A percentile compares a stretch with the other conserved stretches of the same genome.
These are phyloP conservation scores for Thuidium tamariscinum DNA, from an alignment of 225 moss, liverwort and hornwort genomes.

Conservation along the genomic window DNA sequence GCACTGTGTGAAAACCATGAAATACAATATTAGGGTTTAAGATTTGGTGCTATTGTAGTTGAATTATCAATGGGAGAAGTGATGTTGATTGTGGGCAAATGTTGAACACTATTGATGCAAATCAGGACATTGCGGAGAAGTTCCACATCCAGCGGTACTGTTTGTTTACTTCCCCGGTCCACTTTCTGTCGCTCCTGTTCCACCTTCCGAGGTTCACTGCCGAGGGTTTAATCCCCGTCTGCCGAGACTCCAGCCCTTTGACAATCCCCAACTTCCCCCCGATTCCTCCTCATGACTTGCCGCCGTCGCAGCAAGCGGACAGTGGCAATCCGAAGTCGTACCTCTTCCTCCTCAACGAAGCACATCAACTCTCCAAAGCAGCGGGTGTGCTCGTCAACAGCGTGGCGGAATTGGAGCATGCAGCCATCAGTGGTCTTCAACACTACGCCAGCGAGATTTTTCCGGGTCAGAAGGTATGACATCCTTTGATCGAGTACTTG, in stretches of 20 bases:
- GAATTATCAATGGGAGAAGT: neutral
- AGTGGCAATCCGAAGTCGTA: neutral
- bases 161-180: constrained; percentile 12
- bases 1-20: neutral
- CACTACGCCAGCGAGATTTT: neutral
- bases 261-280: constrained; percentile 27
- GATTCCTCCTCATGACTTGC: constrained; percentile 17
- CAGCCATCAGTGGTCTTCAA: neutral
- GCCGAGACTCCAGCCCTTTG: neutral
- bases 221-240: constrained; percentile 13
- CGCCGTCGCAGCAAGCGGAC: constrained; percentile 14
- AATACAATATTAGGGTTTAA: neutral
- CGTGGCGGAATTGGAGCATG: constrained; percentile 17
- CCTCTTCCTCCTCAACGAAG: constrained; percentile 18
- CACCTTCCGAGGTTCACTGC: constrained; percentile 25
- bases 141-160: constrained; percentile 29
- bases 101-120: neutral
- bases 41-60: neutral
- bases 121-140: constrained; percentile 25
- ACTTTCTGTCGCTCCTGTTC: constrained; percentile 15
- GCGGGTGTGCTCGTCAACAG: constrained; percentile 41
- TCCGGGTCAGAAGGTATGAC: neutral
- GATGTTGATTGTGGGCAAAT: neutral
- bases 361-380: neutral
- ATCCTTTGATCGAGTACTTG: neutral